phyloP scores from a whole-genome alignment of 129 eudicot species.

The Chrysanthemum makinoi region DNA sequence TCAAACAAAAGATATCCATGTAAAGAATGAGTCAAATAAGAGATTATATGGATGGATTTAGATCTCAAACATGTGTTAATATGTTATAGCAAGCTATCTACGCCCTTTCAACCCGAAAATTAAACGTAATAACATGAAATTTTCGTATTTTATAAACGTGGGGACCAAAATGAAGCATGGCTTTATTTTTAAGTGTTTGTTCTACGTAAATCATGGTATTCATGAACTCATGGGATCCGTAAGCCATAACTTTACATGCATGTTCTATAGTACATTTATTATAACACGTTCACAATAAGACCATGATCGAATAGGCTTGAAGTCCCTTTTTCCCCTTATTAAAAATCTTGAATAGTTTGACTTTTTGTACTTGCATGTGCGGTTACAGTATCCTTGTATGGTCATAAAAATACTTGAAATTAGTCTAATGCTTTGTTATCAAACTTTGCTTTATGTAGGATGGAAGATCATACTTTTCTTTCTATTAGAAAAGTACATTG shows the following conservation, averaged over 20 bases:
- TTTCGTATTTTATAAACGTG: no score
- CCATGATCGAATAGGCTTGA: background rate
- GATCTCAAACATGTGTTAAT: no score
- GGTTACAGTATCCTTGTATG: conserved; percentile 1
- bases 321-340: background rate
- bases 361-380: background rate
- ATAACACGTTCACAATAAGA: no score
- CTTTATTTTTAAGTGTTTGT: background rate
- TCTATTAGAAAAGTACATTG: background rate
- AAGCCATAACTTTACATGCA: background rate
- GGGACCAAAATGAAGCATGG: no score
- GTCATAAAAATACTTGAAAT: conserved; percentile 12
- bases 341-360: background rate
- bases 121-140: no score
- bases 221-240: conserved; percentile 14
- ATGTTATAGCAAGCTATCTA: no score
- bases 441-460: conserved; percentile 19
- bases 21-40: no score
- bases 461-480: conserved; percentile 4
- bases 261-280: no score
- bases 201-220: conserved; percentile 13
- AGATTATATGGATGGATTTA: no score
- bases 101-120: no score
- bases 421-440: conserved; percentile 15
- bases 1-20: no score